phyloP scores from a whole-genome alignment of 805 yeast species.

The Yarrowia osloensis region DNA sequence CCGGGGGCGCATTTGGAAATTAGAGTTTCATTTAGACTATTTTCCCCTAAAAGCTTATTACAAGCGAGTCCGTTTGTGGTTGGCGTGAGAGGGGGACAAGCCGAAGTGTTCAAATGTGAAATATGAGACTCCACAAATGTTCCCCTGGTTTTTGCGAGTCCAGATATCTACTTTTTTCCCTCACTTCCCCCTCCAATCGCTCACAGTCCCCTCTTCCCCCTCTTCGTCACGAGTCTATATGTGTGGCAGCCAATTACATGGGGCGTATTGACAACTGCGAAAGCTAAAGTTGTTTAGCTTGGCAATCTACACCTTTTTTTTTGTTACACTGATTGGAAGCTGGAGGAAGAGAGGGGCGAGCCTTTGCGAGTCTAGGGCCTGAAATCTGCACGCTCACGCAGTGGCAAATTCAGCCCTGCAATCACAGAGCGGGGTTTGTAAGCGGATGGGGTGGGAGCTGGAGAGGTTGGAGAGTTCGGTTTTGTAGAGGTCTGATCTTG shows the following conservation, averaged over 20 bases:
- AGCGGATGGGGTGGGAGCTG: neutral
- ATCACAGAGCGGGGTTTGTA: neutral
- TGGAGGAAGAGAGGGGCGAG: neutral
- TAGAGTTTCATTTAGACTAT: slow-evolving; percentile 19
- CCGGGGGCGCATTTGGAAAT: neutral
- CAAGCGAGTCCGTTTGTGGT: neutral
- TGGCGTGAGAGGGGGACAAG: too few species aligned
- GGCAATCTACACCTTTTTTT: neutral
- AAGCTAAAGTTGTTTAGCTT: neutral
- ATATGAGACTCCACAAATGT: neutral
- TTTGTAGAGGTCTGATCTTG: too few species aligned
- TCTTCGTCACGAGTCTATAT: neutral
- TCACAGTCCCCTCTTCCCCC: neutral
- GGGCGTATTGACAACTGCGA: neutral
- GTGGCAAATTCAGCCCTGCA: neutral
- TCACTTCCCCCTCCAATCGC: neutral
- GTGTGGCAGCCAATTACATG: neutral
- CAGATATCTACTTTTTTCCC: neutral
- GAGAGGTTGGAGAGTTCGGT: too few species aligned
- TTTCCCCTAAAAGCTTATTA: neutral
- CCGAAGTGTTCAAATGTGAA: too few species aligned
- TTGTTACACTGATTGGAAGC: neutral
- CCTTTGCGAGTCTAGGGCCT: neutral
- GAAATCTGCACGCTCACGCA: neutral
- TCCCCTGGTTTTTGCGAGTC: neutral